Base-by-base conservation (phyloP, 2,329 filamentous ascomycete species). In the Huntiella decipiens region DNA sequence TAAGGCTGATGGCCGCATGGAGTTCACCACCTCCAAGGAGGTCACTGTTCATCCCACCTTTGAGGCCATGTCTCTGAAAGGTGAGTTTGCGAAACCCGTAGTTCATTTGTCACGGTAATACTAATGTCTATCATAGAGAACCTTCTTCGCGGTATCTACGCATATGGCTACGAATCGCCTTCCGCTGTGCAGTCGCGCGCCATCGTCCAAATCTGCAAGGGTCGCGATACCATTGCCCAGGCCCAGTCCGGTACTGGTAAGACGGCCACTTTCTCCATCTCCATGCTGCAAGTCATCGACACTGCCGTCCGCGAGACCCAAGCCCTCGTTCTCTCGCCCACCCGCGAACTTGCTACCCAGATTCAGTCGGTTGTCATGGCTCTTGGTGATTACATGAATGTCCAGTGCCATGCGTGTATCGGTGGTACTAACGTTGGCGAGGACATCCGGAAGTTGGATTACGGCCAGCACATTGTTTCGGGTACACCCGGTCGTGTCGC, bases 311-410 rank as follows among this genome's bases (percentile, higher is more conserved):
- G 86, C 56, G 84, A 94, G 65, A 91, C 84, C 34, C 87, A 95
- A 68, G 91, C 91, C 4, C 77, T 98, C 38, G 87, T 98, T 7
- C 76, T 98, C 6, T 95, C 91, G 3, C 91, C 91, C 2, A 96
- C 88, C 15, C 85, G 91, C 60, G 91, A 98, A 72, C 70, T 98
- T 53, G 91, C 91, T 39, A 95, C 88, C 22, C 91, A 98, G 66
- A 98, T 98, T 53, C 91, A 98, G 66, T 94, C 85, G 33, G 91
- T 98, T 50, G 82, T 98, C 55, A 93, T 96, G 78, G 91, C 91
- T n/a, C 75, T 98, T n/a, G 91, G 91, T 53, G 91, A 98, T 64
- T 98, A 95, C 70, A 96, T 98, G 91, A 95, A 95, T 60, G 85
- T 98, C 3, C 87, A 98, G 65, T 98, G 91, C 66, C 91, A 98